These are phyloP conservation scores for Candida corydali DNA, from an alignment of 805 yeast species.

Conservation along the genomic window DNA sequence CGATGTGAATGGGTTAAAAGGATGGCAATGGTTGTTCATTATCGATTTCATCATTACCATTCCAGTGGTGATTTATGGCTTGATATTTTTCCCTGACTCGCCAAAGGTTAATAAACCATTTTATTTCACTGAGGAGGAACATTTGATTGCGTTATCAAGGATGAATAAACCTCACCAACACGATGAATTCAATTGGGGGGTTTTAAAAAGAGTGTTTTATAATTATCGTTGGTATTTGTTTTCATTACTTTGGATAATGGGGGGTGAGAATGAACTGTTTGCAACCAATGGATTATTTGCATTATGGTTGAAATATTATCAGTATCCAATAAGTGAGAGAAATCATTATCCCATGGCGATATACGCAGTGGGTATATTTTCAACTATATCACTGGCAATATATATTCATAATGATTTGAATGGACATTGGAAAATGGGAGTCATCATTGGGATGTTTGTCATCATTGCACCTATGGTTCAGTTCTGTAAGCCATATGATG, in stretches of 20 bases:
- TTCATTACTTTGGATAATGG: conserved; percentile 32
- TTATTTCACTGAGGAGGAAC: conserved; percentile 23
- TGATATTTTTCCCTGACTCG: conserved; percentile 54
- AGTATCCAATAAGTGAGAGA: conserved; percentile 24
- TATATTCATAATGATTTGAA: conserved; percentile 25
- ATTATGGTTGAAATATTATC: conserved; percentile 26
- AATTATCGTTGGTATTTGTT: conserved; percentile 35
- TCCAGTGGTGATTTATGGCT: conserved; percentile 55
- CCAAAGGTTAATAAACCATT: conserved; percentile 40
- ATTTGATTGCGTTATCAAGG: conserved; percentile 29
- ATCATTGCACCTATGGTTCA: conserved; percentile 47
- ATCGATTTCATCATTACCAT: conserved; percentile 59
- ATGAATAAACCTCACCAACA: conserved; percentile 26
- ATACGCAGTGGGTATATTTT: conserved; percentile 29
- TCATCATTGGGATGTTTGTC: conserved; percentile 39
- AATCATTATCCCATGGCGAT: conserved; percentile 38
- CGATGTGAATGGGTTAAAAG: conserved; percentile 49
- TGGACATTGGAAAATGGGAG: conserved; percentile 49
- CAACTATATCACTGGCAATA: conserved; percentile 24
- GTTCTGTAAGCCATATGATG: conserved; percentile 35
- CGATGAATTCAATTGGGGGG: conserved; percentile 24
- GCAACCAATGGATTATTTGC: conserved; percentile 30
- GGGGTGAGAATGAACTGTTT: conserved; percentile 35
- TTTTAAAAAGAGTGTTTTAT: conserved; percentile 39
- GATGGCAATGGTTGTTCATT: conserved; percentile 75